Base-by-base conservation (phyloP, 352 stramenopile genomes). In the Pythium aquatile region DNA sequence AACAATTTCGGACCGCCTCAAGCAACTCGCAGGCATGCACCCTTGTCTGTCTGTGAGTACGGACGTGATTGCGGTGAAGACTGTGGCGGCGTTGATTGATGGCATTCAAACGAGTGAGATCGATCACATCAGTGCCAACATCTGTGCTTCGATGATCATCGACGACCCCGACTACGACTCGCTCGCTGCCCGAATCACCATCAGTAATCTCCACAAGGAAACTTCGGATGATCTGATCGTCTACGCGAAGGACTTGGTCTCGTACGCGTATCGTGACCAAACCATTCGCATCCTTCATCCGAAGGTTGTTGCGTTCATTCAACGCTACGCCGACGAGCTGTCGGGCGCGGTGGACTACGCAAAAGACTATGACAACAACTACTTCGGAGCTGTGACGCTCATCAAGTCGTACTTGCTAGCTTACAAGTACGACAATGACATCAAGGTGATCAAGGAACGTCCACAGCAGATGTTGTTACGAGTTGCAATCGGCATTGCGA, bases 371-470 rank as follows among this genome's bases (percentile, higher is more conserved):
- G 86, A 96, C 64, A 98, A 97, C 58, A 75, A 84, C 67, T 98
- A 97, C 72, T 98, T 98, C 78, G 94, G 93, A 13, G 98, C 98
- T 77, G 98, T 98, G 72, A 98, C 95, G 5, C 74, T 98, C 17
- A 91, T 98, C 72, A 89, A 96, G 63, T 83, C 73, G 9, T 98
- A 98, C 70, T 74, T 98, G 28, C 75, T 98, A 20, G 92, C 91
- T 58, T 71, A 97, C 24, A 64, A 98, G 70, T 91, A 87, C 37
- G 76, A 84, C 46, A 33, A 33, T 26, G 48, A 55, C 28, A 26
- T 55, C 28, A 55, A 55, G 48, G 17, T 55, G 5, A 91, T 98
- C 67, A 81, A 80, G n/a, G 95, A 98, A 77, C 80, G 95, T n/a
- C 95, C 95, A 0, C 95, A 98, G 77, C 88, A 98, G 70, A 96